Base-by-base conservation (phyloP, 2,329 filamentous ascomycete genomes). In the Cercospora janseana region DNA sequence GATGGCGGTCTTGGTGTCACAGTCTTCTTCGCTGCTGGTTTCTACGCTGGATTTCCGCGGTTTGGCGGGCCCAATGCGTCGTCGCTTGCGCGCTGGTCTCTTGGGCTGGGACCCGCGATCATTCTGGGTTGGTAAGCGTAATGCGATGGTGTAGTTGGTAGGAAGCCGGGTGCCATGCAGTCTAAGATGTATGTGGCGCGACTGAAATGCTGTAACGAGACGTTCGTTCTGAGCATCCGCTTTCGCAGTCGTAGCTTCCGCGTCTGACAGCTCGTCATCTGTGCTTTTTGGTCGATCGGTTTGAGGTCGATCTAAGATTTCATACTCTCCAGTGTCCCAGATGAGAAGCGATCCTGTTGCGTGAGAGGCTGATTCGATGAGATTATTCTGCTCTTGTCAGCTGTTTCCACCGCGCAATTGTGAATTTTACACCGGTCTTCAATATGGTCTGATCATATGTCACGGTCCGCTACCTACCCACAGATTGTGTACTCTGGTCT, bases 251-350 rank as follows among this genome's bases (percentile, higher is more conserved):
- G 60, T 49, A n/a, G 57, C 46, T 12, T 68, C 65, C 6, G 9
- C 27, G 21, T 61, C 60, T 10, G 64, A 66, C 2, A 55, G 32
- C 37, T 68, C 66, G 55, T 73, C 55, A 52, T 72, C 61, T 54
- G 67, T 64, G 38, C 58, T 49, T 42, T 62, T 42, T 34, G 54
- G 15, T 41, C 61, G 35, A n/a, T 55, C 46, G 18, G 60, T 15
- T 9, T 63, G 58, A 1, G 37, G 49, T 3, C 60, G 58, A 6
- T 61, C 58, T 5, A 74, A 58, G 8, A 74, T 62, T 43, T 65
- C 65, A 46, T 73, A 74, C 38, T 72, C 70, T 16, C 72, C 72
- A 6, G 67, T 73, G 37, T 75, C 72, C 71, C 72, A 75, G 24
- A 74, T 72, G 9, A 75, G 61, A 1, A 74, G 60, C 4, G 68